Base-by-base conservation (phyloP, 2,329 filamentous ascomycete species). In the Cryoendolithus antarcticus region DNA sequence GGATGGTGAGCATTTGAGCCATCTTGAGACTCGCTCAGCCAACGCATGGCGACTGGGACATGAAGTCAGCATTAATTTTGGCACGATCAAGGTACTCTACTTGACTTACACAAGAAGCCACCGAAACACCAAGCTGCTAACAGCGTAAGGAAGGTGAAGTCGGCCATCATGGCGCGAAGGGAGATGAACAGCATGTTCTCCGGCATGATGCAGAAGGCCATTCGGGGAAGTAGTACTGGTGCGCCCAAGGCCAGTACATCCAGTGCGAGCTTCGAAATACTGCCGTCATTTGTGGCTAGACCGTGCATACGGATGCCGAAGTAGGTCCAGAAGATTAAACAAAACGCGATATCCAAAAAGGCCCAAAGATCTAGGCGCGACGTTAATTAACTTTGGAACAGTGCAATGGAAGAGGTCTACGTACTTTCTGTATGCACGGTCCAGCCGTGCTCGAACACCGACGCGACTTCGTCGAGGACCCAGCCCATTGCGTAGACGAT, bases 161-260 rank as follows among this genome's bases (percentile, higher is more conserved):
- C 81, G 4, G 76, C 76, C 74, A 93, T 83, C 83, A 91, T 91
- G 6, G 82, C 82, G 36, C 84, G 70, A 3, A 93, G 65, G 0
- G 82, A 83, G 40, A 93, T 71, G 53, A 93, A 88, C 1, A 91
- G 74, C 60, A 93, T 73, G 52, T 91, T 91, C 52, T 89, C 82
- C 0, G 83, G 84, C 56, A 91, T 74, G 35, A 89, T 56, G 47
- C 85, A 89, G 60, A 93, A 91, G 3, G 85, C 85, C 11, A 93
- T 63, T 2, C 85, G 74, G 1, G 85, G 84, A 6, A 91, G 70
- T 2, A 91, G 66, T 5, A 91, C 75, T 0, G 84, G 83, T 1
- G 84, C 83, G 1, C 74, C 85, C 56, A 89, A 76, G 1, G 82
- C 78, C n/a, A 91, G 70, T 28, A 88, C 76, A 50, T 89, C 82